A percentile compares a stretch with the other conserved stretches of the same genome.
Evolutionary conservation across 2,329 filamentous ascomycete species (phyloP).

Genomic region (Nothophaeocryptopus gaeumannii): DNA sequence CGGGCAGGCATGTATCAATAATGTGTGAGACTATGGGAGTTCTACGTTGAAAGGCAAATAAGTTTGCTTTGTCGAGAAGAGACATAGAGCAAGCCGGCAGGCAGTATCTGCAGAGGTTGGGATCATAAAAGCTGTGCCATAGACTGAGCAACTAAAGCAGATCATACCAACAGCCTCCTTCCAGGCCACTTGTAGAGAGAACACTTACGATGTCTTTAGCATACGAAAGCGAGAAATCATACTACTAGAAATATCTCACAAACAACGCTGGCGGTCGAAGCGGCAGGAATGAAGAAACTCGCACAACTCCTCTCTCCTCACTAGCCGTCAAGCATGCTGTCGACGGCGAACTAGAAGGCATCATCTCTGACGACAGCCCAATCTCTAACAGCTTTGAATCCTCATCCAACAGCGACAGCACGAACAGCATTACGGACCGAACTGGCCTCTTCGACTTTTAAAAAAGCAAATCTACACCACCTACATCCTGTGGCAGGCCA

Average conservation of each 20-base stretch:
- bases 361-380: neutral
- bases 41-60: slow-evolving; percentile 2
- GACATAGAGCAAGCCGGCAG: neutral
- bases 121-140: neutral
- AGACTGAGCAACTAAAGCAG: no score
- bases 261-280: slow-evolving; percentile 1
- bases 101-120: neutral
- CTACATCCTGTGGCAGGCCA: neutral
- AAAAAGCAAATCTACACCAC: no score
- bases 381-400: neutral
- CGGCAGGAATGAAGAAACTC: slow-evolving; percentile 22
- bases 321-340: slow-evolving; percentile 24
- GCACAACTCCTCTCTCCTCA: slow-evolving; percentile 28
- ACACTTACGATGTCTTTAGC: slow-evolving; percentile 39
- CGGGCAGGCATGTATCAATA: no score
- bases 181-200: slow-evolving; percentile 91
- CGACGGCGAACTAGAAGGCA: neutral
- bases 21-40: no score
- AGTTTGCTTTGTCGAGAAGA: slow-evolving; percentile 4
- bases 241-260: slow-evolving; percentile 6
- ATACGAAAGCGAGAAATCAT: slow-evolving; percentile 4
- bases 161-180: slow-evolving; percentile 88
- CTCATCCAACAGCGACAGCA: no score
- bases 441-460: no score
- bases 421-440: no score